phyloP scores from a whole-genome alignment of 2,329 filamentous ascomycete genomes.

The Aspergillus pseudoviridinutans region DNA sequence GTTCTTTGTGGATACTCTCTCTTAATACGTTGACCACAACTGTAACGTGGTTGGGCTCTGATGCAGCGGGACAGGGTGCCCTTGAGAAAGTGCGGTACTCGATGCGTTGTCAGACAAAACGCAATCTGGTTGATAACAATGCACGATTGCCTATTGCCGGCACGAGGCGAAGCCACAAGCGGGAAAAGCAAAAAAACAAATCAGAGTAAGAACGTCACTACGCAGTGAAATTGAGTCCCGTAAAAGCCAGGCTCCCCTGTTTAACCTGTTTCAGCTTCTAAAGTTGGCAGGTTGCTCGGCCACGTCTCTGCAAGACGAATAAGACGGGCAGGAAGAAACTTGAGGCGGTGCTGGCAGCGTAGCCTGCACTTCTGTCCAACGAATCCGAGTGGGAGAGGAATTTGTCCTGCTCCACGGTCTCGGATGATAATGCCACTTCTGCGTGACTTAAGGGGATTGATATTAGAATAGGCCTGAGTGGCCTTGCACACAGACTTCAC shows the following conservation, averaged over 20 bases:
- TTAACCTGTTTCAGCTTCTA: constrained; percentile 14
- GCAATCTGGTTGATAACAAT: constrained; percentile 25
- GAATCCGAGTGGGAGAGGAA: constrained; percentile 9
- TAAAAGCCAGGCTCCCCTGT: constrained; percentile 20
- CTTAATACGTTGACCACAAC: constrained; percentile 26
- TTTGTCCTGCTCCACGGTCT: constrained; percentile 12
- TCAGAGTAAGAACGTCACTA: constrained; percentile 14
- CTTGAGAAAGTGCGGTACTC: constrained; percentile 30
- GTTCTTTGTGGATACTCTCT: constrained; percentile 31
- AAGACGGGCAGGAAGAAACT: constrained; percentile 13
- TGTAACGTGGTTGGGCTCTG: constrained; percentile 45
- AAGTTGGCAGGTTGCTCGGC: constrained; percentile 19
- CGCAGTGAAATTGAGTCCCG: constrained; percentile 18
- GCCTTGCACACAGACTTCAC: constrained; percentile 21
- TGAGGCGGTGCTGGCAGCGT: constrained; percentile 29
- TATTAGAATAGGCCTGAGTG: constrained; percentile 25
- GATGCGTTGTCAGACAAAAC: constrained; percentile 42
- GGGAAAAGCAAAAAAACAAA: constrained; percentile 2
- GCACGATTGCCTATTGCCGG: constrained; percentile 26
- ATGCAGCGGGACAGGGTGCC: constrained; percentile 39
- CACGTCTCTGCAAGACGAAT: constrained; percentile 19
- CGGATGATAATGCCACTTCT: constrained; percentile 15
- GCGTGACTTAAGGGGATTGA: constrained; percentile 10
- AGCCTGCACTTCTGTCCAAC: constrained; percentile 9
- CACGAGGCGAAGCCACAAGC: constrained; percentile 13